Evolutionary conservation across 345 rosid species (phyloP).

Genomic region (Eucalyptus victrix): DNA sequence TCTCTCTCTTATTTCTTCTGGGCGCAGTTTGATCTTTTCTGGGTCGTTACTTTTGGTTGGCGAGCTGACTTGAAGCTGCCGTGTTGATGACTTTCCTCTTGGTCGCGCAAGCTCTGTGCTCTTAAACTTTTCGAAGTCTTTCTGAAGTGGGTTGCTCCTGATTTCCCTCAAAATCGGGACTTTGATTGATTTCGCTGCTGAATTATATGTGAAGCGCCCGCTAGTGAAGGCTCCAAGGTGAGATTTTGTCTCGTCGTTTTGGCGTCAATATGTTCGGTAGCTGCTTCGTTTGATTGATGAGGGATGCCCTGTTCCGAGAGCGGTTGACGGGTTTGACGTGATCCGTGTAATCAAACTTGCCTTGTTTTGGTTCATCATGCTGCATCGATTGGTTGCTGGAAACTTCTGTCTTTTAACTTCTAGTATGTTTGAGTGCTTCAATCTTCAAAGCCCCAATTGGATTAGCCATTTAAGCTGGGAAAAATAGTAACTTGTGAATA

Average conservation of each 20-base stretch:
- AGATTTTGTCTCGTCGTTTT: background rate
- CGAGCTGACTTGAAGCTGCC: slow-evolving; percentile 4
- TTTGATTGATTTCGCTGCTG: background rate
- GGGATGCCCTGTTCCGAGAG: background rate
- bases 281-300: background rate
- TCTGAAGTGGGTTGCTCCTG: background rate
- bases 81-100: background rate
- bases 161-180: background rate
- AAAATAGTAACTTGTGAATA: background rate
- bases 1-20: background rate
- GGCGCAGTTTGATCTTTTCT: background rate
- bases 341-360: background rate
- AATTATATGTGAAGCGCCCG: background rate
- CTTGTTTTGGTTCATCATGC: background rate
- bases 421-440: background rate
- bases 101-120: background rate
- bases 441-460: background rate
- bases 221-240: background rate
- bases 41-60: background rate
- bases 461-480: background rate
- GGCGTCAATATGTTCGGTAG: background rate
- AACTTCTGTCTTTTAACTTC: background rate
- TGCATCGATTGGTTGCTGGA: background rate
- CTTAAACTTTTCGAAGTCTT: background rate
- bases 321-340: background rate